A percentile compares a stretch with the other conserved stretches of the same genome.
These are phyloP conservation scores for Ophiostoma pallidulum DNA, from an alignment of 2,329 filamentous ascomycete species.

Conservation along the genomic window DNA sequence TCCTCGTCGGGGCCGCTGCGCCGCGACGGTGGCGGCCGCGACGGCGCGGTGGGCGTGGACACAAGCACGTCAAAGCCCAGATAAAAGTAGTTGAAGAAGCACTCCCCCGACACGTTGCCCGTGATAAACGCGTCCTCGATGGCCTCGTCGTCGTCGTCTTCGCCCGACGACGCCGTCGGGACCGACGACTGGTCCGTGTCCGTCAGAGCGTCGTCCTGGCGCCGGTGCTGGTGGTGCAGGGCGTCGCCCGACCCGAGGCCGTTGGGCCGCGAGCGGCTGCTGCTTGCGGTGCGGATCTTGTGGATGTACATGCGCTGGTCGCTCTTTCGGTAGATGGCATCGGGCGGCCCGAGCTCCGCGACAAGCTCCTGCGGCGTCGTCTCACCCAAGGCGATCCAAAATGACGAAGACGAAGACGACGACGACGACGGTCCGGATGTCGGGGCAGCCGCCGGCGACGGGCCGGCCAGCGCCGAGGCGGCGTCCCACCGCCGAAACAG, in stretches of 20 bases:
- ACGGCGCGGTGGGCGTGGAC: slow-evolving; percentile 62
- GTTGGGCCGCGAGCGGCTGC: slow-evolving; percentile 38
- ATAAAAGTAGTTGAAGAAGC: slow-evolving; percentile 96
- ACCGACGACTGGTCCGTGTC: slow-evolving; percentile 70
- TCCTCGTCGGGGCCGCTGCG: slow-evolving; percentile 1
- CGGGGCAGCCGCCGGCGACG: neutral
- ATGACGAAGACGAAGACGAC: slow-evolving; percentile 20
- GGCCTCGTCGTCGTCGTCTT: slow-evolving; percentile 50
- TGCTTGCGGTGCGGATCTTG: slow-evolving; percentile 47
- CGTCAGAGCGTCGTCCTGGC: slow-evolving; percentile 43
- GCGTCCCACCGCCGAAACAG: slow-evolving; percentile 59
- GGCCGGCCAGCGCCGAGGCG: neutral
- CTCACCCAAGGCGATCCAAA: slow-evolving; percentile 69
- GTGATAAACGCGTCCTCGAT: slow-evolving; percentile 44
- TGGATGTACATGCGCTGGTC: slow-evolving; percentile 86
- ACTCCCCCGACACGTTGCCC: slow-evolving; percentile 55
- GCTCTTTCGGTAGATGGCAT: slow-evolving; percentile 87
- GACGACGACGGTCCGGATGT: neutral
- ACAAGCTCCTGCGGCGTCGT: slow-evolving; percentile 89
- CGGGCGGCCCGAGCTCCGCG: slow-evolving; percentile 82
- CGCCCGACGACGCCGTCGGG: slow-evolving; percentile 63
- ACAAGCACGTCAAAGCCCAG: slow-evolving; percentile 89
- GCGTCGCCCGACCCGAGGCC: slow-evolving; percentile 29
- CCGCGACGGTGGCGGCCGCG: slow-evolving; percentile 50
- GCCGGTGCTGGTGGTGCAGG: slow-evolving; percentile 15